Conservation (phyloP, 345 rosid species). For the Populus tremula region DNA sequence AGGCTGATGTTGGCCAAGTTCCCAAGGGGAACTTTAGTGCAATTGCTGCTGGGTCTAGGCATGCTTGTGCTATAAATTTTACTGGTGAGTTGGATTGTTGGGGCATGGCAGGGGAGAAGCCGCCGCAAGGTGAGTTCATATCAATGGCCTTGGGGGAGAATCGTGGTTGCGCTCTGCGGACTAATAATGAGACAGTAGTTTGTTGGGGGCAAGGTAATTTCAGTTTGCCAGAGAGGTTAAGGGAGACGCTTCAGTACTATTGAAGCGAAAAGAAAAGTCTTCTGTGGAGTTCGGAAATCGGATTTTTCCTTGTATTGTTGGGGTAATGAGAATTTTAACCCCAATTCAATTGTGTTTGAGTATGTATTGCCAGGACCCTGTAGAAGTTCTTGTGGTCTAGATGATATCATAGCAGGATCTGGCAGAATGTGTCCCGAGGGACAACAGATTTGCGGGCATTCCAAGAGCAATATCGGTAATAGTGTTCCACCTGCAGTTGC, state of each 20-base stretch:
- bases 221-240: slow-evolving; percentile 39
- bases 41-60: slow-evolving; percentile 54
- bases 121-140: slow-evolving; percentile 36
- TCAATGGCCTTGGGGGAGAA: slow-evolving; percentile 56
- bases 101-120: slow-evolving; percentile 28
- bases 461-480: not conserved
- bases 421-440: slow-evolving; percentile 34
- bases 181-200: slow-evolving; percentile 37
- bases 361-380: slow-evolving; percentile 58
- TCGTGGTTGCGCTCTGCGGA: slow-evolving; percentile 53
- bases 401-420: slow-evolving; percentile 21
- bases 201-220: slow-evolving; percentile 68
- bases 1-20: not conserved
- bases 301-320: slow-evolving; percentile 59
- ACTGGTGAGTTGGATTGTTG: slow-evolving; percentile 42
- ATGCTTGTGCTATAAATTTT: slow-evolving; percentile 49
- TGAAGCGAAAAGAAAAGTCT: slow-evolving; percentile 52
- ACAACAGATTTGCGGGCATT: slow-evolving; percentile 23
- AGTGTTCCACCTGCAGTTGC: not conserved
- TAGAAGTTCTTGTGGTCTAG: slow-evolving; percentile 30
- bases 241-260: slow-evolving; percentile 32
- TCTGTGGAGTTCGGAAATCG: slow-evolving; percentile 45
- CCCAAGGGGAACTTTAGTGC: slow-evolving; percentile 23
- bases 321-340: slow-evolving; percentile 42
- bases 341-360: slow-evolving; percentile 37